phyloP scores from a whole-genome alignment of 441 rosid genomes.

The Brassica balearica region DNA sequence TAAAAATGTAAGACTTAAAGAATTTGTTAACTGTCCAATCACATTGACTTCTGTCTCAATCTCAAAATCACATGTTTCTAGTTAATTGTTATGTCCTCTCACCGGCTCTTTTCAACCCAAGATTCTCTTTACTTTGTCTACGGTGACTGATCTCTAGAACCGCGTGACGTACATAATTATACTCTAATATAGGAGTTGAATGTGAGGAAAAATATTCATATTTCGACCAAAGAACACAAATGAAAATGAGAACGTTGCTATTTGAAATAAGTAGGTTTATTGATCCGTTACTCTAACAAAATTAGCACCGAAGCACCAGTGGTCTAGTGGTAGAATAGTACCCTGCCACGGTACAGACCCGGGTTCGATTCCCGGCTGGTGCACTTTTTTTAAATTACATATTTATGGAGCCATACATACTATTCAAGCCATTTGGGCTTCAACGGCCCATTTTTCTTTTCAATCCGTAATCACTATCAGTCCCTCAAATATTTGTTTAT shows the following conservation, averaged over 20 bases:
- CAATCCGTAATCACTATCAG: too few species aligned
- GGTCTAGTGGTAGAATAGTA: slow-evolving; percentile 99
- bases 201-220: background rate
- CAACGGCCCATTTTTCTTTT: too few species aligned
- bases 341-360: slow-evolving; percentile 99
- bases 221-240: background rate
- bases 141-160: slow-evolving; percentile 29
- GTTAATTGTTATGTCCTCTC: slow-evolving; percentile 35
- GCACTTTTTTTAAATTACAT: too few species aligned
- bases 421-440: too few species aligned
- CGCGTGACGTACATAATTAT: background rate
- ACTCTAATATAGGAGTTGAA: background rate
- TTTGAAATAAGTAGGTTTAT: too few species aligned
- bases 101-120: slow-evolving; percentile 19
- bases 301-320: slow-evolving; percentile 33
- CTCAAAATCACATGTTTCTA: slow-evolving; percentile 34
- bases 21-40: slow-evolving; percentile 41
- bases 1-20: slow-evolving; percentile 15
- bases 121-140: slow-evolving; percentile 32
- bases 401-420: too few species aligned
- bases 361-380: slow-evolving; percentile 71
- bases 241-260: background rate
- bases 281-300: too few species aligned
- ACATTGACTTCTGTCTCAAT: slow-evolving; percentile 42
- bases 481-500: too few species aligned